Evolutionary conservation across 805 yeast genomes (phyloP), one percentile per base, ranked within the genome.

Genomic region (Candida tibetensis): DNA sequence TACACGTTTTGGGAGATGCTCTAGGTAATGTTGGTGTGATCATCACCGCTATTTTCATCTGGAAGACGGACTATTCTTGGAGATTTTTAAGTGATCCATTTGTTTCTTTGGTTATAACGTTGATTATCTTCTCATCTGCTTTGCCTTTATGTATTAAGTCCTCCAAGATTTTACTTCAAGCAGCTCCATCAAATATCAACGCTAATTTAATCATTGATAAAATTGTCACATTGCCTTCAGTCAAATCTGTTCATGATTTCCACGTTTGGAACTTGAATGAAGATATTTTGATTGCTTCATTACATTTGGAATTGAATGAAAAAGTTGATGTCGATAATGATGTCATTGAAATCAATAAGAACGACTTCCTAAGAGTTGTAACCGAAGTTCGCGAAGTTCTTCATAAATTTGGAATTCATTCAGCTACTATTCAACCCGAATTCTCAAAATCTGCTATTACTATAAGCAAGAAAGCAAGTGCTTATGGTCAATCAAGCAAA

Each of bases 201-300:
- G 82, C 95, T 14, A 83, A 85, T 45, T 74, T 74, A 21, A 86
- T 93, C 30, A 77, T 81, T 41, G 67, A 72, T 34, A 86, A 85
- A 44, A 82, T 91, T 31, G 61, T 79, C 26, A 64, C 75, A 13
- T 70, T 93, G 14, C 75, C 79, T 1, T 85, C 90, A 17, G 91
- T 91, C 36, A 72, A 77, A 40, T 85, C 95, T 2, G 82, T 93
- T 22, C 99, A 91, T 60, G 99, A 91, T 63, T 82, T 91, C 72
- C 99, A 91, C 62, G 82, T 91, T 41, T 91, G 99, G 99, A 91
- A 89, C 58, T 74, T 91, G 49, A 86, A 90, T 34, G 99, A 91
- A 64, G 83, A 81, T 44, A 75, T 85, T 39, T 74, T 81, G 48
- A 86, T 91, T 56, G 96, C 97, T 1, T 83, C 96, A 1, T 72